Conservation (phyloP, 2,329 filamentous ascomycete genomes). For the Aspergillus oerlinghausenensis region DNA sequence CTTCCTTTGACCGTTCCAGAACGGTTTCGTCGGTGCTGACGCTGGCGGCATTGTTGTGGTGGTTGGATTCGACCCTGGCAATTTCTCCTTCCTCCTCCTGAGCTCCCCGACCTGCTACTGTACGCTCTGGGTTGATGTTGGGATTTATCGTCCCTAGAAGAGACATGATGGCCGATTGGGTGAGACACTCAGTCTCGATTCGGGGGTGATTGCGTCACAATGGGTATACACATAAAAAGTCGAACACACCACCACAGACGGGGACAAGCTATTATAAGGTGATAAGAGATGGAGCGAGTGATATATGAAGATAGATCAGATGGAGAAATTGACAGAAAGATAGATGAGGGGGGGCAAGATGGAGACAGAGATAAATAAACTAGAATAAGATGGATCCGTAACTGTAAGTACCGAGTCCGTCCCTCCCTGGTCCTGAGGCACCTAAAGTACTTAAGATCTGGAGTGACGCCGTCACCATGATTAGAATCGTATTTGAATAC, state of each 20-base stretch:
- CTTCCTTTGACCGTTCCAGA: slow-evolving; percentile 17
- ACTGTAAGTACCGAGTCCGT: not conserved
- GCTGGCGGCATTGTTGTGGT: slow-evolving; percentile 18
- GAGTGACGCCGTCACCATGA: not conserved
- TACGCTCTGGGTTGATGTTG: slow-evolving; percentile 19
- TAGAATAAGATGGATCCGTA: not conserved
- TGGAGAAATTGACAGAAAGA: not conserved
- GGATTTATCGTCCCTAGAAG: slow-evolving; percentile 31
- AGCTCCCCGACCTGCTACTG: slow-evolving; percentile 8
- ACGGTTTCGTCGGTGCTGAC: slow-evolving; percentile 28
- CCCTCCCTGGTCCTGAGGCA: too few relatives aligned
- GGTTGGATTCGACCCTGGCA: slow-evolving; percentile 9
- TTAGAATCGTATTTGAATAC: not conserved
- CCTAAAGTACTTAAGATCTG: too few relatives aligned
- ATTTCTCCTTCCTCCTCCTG: slow-evolving; percentile 8
- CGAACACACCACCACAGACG: not conserved
- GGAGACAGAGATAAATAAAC: not conserved
- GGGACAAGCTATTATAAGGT: not conserved
- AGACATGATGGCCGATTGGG: slow-evolving; percentile 24
- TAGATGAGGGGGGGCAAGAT: not conserved
- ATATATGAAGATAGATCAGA: not conserved
- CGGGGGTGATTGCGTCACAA: slow-evolving; percentile 1
- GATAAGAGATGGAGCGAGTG: not conserved
- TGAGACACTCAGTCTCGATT: slow-evolving; percentile 13
- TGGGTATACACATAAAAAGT: not conserved